A percentile compares a stretch with the other conserved stretches of the same genome.
These are phyloP conservation scores for Aristolochia contorta DNA, from an alignment of 164 flowering plant species.

Conservation along the genomic window DNA sequence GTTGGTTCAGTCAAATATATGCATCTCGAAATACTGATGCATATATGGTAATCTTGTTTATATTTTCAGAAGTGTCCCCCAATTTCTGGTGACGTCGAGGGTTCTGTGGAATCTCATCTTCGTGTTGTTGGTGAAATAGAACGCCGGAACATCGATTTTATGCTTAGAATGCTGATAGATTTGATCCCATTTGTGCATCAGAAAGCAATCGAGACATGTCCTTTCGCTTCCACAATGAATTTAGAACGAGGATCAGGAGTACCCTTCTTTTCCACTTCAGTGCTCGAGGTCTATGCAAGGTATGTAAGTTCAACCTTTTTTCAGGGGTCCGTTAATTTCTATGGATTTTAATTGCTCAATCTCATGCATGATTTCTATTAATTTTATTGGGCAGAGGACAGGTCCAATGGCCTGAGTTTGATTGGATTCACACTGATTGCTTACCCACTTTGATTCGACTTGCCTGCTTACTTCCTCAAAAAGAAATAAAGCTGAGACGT, in stretches of 20 bases:
- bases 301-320: neutral
- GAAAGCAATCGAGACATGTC: slow-evolving; percentile 79
- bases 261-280: slow-evolving; percentile 36
- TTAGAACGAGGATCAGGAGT: slow-evolving; percentile 34
- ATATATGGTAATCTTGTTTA: neutral
- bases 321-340: no score
- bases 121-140: slow-evolving; percentile 90
- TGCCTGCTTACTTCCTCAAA: slow-evolving; percentile 71
- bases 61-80: slow-evolving; percentile 89
- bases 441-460: slow-evolving; percentile 72
- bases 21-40: no score
- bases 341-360: no score
- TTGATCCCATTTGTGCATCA: slow-evolving; percentile 71
- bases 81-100: slow-evolving; percentile 95
- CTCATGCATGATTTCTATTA: slow-evolving; percentile 1
- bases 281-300: slow-evolving; percentile 72
- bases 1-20: neutral
- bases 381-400: slow-evolving; percentile 41
- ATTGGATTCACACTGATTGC: slow-evolving; percentile 86
- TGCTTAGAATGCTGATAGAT: slow-evolving; percentile 65
- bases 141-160: slow-evolving; percentile 90
- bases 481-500: slow-evolving; percentile 72
- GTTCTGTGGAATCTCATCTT: slow-evolving; percentile 78
- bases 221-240: slow-evolving; percentile 37
- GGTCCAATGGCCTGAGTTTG: slow-evolving; percentile 86